A percentile compares a stretch with the other conserved stretches of the same genome.
Evolutionary conservation across 176 grass and related monocot species (phyloP).

Genomic region (Ampelocalamus luodianensis): DNA sequence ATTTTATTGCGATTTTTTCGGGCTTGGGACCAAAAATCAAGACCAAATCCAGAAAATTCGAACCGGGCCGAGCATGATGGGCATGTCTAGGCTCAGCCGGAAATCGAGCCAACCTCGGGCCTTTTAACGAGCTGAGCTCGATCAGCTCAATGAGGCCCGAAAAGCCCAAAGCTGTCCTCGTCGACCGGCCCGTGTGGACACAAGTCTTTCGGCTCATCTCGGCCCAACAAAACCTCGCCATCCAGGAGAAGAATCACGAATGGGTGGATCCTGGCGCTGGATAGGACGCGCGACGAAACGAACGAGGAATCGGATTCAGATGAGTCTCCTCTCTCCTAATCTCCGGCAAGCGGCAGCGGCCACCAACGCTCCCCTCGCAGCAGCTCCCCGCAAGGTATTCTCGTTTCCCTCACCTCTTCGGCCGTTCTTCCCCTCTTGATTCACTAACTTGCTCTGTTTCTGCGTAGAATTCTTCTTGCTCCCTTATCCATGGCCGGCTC

Average conservation of each 20-base stretch:
- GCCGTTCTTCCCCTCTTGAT: not conserved
- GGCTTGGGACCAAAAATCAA: too few relatives aligned
- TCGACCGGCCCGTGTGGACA: too few relatives aligned
- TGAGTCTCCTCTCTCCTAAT: constrained; percentile 40
- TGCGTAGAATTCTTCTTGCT: constrained; percentile 45
- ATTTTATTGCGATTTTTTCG: too few relatives aligned
- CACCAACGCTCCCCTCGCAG: constrained; percentile 17
- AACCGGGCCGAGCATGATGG: too few relatives aligned
- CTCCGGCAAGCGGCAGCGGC: constrained; percentile 52
- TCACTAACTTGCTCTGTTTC: not conserved
- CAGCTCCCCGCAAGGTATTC: constrained; percentile 37
- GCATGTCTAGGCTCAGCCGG: too few relatives aligned
- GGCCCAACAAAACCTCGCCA: not conserved
- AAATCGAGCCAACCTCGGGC: too few relatives aligned
- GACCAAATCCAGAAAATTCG: too few relatives aligned
- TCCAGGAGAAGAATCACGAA: constrained; percentile 18
- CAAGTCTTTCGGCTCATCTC: not conserved
- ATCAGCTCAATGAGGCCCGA: too few relatives aligned
- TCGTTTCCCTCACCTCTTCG: not conserved
- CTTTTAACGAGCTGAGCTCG: too few relatives aligned
- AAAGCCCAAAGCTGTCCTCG: too few relatives aligned
- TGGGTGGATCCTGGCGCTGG: constrained; percentile 30
- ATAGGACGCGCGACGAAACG: not conserved
- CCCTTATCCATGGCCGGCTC: constrained; percentile 51
- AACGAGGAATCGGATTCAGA: constrained; percentile 32